Evolutionary conservation across 176 grass and related monocot genomes (phyloP).

Genomic region (Raddia guianensis): DNA sequence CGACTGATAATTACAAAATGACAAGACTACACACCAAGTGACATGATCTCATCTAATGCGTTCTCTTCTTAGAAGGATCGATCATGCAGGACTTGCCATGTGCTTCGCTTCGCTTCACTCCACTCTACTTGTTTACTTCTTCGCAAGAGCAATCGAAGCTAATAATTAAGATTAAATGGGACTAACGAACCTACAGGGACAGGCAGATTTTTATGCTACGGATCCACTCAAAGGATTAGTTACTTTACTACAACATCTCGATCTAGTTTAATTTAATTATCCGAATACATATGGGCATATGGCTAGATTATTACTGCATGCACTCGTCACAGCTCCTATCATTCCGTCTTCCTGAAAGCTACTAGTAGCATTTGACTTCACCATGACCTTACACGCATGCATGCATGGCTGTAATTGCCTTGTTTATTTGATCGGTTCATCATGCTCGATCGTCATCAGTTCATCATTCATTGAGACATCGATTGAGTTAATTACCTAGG

Average conservation of each 20-base stretch:
- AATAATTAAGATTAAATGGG: not conserved
- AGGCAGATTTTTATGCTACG: not conserved
- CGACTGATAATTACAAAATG: constrained; percentile 26
- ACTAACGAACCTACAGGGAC: not conserved
- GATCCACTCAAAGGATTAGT: not conserved
- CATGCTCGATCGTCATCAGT: constrained; percentile 1
- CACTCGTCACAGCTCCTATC: constrained; percentile 20
- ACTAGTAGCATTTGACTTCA: constrained; percentile 40
- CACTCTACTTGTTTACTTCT: not conserved
- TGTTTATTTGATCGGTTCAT: constrained; percentile 5
- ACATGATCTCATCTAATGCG: not conserved
- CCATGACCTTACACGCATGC: constrained; percentile 8
- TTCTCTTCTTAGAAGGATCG: not conserved
- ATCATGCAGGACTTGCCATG: not conserved
- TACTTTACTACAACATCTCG: constrained; percentile 7
- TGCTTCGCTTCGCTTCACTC: not conserved
- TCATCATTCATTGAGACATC: not conserved
- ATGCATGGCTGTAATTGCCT: not conserved
- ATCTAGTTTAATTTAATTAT: not conserved
- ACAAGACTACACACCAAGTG: constrained; percentile 12
- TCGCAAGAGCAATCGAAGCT: not conserved
- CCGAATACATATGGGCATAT: constrained; percentile 3
- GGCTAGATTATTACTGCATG: not conserved
- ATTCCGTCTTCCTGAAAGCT: constrained; percentile 35
- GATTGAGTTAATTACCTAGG: constrained; percentile 15